These are phyloP conservation scores for Russula vinacea DNA, from an alignment of 768 basidiomycete species.

Conservation along the genomic window DNA sequence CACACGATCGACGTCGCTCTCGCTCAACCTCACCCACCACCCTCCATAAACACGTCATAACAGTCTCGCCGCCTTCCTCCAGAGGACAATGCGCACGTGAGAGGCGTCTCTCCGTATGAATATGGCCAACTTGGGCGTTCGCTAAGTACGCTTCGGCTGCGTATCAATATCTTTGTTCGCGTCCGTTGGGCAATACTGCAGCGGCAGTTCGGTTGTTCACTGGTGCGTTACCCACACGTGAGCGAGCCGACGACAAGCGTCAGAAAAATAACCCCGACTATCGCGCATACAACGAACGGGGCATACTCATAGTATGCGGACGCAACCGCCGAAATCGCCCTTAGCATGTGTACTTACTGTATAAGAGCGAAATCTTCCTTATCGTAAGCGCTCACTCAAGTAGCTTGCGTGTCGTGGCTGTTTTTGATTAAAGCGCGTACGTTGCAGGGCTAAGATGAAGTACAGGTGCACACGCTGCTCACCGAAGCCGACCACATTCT, in stretches of 20 bases:
- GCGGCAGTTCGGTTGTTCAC: no score
- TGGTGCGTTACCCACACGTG: no score
- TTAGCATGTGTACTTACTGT: conserved; percentile 72
- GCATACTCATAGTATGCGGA: conserved; percentile 48
- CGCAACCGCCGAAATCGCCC: conserved; percentile 53
- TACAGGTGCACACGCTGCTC: conserved; percentile 80
- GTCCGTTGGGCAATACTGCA: conserved; percentile 49
- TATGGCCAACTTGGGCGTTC: conserved; percentile 46
- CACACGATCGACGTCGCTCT: no score
- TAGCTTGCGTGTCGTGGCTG: neutral
- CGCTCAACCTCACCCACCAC: neutral
- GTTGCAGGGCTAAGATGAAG: conserved; percentile 57
- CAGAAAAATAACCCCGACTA: no score
- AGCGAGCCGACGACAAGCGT: no score
- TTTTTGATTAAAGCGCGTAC: conserved; percentile 19
- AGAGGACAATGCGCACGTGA: neutral
- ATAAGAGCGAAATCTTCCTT: conserved; percentile 91
- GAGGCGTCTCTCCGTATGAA: conserved; percentile 3
- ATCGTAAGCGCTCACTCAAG: conserved; percentile 54
- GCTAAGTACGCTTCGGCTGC: conserved; percentile 50
- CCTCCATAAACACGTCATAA: neutral
- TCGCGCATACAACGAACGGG: conserved; percentile 46
- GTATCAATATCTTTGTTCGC: conserved; percentile 46
- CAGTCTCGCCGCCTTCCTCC: neutral
- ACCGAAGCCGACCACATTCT: conserved; percentile 91